These are phyloP conservation scores for Hymenoscyphus fraxineus DNA, from an alignment of 2,329 filamentous ascomycete genomes.

Conservation along the genomic window DNA sequence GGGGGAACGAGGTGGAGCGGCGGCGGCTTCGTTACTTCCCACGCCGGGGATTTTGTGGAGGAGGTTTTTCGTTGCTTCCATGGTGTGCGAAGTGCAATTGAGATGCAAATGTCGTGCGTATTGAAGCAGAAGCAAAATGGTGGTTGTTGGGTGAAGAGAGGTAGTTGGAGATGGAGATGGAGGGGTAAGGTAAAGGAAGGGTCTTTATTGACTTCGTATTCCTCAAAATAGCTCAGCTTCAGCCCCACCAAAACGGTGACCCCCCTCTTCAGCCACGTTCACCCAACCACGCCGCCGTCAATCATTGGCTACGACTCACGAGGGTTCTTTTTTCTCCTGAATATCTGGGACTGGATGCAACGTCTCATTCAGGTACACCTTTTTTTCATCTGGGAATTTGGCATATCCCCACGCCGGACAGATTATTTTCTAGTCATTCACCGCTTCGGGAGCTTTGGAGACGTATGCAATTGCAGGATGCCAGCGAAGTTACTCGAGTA, in stretches of 20 bases:
- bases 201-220: not conserved
- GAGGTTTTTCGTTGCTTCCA: slow-evolving; percentile 43
- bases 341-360: not conserved
- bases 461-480: too few species aligned
- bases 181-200: not conserved
- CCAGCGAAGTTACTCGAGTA: too few species aligned
- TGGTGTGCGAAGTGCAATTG: slow-evolving; percentile 15
- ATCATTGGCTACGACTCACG: not conserved
- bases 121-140: not conserved
- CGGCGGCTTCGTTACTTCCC: slow-evolving; percentile 25
- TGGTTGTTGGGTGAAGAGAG: not conserved
- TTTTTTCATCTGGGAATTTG: not conserved
- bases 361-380: not conserved
- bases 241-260: not conserved
- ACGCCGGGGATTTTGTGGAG: slow-evolving; percentile 44
- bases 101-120: not conserved
- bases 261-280: not conserved
- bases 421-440: not conserved
- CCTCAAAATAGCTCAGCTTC: not conserved
- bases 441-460: not conserved
- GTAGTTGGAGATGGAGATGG: not conserved
- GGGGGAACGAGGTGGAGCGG: slow-evolving; percentile 33
- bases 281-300: not conserved
- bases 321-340: not conserved
- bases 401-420: not conserved